These are phyloP conservation scores for Penstemon newberryi DNA, from an alignment of 257 asterid species.

Conservation along the genomic window DNA sequence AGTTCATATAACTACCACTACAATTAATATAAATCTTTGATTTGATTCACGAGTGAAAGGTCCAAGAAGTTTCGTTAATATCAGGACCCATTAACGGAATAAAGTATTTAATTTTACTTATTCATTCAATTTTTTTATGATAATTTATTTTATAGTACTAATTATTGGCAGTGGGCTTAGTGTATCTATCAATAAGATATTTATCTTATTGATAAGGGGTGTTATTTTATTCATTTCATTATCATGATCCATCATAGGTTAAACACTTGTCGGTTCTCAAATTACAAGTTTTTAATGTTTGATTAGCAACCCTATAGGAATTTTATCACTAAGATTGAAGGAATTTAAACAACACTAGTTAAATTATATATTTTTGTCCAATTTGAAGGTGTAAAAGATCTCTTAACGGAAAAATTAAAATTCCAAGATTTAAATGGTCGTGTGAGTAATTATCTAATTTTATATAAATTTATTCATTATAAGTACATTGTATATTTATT, in stretches of 20 bases:
- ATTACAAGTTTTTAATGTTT: constrained; percentile 18
- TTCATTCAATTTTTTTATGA: constrained; percentile 26
- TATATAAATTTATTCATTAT: too few relatives aligned
- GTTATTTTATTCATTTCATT: constrained; percentile 33
- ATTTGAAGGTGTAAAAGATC: background rate
- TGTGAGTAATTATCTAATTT: too few relatives aligned
- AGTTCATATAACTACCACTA: background rate
- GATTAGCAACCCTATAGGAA: constrained; percentile 23
- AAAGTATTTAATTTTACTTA: constrained; percentile 15
- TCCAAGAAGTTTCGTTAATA: background rate
- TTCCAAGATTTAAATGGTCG: too few relatives aligned
- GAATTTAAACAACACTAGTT: background rate
- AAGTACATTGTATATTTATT: too few relatives aligned
- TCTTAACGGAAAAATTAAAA: too few relatives aligned
- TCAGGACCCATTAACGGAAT: constrained; percentile 34
- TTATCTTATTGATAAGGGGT: constrained; percentile 22
- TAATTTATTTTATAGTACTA: constrained; percentile 25
- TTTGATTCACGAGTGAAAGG: too few relatives aligned
- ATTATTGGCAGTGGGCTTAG: constrained; percentile 44
- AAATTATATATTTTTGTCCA: background rate
- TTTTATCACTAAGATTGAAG: constrained; percentile 23
- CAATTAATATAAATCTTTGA: background rate
- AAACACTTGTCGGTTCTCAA: constrained; percentile 33
- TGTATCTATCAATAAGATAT: constrained; percentile 38
- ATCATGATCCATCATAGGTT: constrained; percentile 34